A percentile compares a stretch with the other conserved stretches of the same genome.
Evolutionary conservation across 805 yeast species (phyloP).

Genomic region (Saturnispora halmiae): DNA sequence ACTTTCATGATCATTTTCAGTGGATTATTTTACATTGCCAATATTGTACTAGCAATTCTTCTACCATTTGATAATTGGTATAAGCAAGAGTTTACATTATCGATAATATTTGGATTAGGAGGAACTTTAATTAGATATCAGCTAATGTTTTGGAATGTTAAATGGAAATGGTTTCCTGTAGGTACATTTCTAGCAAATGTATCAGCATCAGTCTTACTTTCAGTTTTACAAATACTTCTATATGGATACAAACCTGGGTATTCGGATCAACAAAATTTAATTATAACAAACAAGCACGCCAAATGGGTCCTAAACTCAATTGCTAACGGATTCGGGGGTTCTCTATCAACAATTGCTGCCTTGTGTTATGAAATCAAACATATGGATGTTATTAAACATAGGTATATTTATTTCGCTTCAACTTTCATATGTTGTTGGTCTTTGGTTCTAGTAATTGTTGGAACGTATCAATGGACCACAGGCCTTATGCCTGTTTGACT

Average conservation of each 20-base stretch:
- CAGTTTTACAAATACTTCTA: slow-evolving; percentile 15
- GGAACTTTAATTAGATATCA: slow-evolving; percentile 55
- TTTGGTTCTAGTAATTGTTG: slow-evolving; percentile 47
- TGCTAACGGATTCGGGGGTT: slow-evolving; percentile 23
- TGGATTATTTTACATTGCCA: slow-evolving; percentile 26
- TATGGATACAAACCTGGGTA: slow-evolving; percentile 14
- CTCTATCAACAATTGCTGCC: slow-evolving; percentile 50
- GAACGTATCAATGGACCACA: slow-evolving; percentile 60
- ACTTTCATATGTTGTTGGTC: slow-evolving; percentile 43
- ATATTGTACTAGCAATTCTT: slow-evolving; percentile 34
- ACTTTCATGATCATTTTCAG: slow-evolving; percentile 14
- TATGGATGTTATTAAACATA: slow-evolving; percentile 20
- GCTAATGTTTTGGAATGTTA: slow-evolving; percentile 42
- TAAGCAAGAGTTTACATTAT: slow-evolving; percentile 57
- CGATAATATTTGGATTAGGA: slow-evolving; percentile 58
- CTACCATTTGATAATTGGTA: slow-evolving; percentile 32
- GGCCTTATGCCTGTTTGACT: slow-evolving; percentile 25
- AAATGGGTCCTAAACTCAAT: slow-evolving; percentile 17
- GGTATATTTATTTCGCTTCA: slow-evolving; percentile 41
- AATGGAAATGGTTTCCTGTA: slow-evolving; percentile 37
- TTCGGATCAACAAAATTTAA: background rate
- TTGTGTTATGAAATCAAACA: slow-evolving; percentile 54
- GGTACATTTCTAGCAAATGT: slow-evolving; percentile 38
- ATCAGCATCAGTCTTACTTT: slow-evolving; percentile 16
- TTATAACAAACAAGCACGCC: slow-evolving; percentile 14